Base-by-base conservation (phyloP, 495 filamentous ascomycete species). In the Xylaria cubensis region DNA sequence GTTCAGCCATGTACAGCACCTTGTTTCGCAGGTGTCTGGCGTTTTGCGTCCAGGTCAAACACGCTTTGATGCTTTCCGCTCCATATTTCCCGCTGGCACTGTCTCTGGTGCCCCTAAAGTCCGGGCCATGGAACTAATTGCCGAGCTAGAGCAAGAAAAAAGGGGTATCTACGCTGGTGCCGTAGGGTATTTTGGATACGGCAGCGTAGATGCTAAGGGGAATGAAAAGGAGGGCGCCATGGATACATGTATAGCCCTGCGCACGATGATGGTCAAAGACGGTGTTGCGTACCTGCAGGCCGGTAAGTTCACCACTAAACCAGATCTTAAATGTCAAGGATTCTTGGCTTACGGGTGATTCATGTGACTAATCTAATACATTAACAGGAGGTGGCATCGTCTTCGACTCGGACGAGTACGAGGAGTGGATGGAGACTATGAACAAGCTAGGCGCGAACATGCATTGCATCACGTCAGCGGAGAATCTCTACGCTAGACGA, bases 221-320 rank as follows among this genome's bases (percentile, higher is more conserved):
- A 78, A 78, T 7, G 82, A 83, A 44, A 78, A 73, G 36, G 90
- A 94, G 67, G 96, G 97, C 10, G 94, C 93, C 15, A 98, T 99
- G 96, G 96, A 99, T 79, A 98, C 95, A 2, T 98, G 95, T 80
- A 99, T 99, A 82, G 96, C 96, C n/a, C 84, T 99, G 70, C 88
- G 96, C 50, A 99, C 96, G 10, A 99, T 99, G 96, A 75, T 97
- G 78, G 86, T 96, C 58, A 98, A 98, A 84, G 92, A 97, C 69
- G 92, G 92, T 0, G 85, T 95, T 50, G 95, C 94, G 26, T 98
- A 97, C 82, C 86, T 99, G 50, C 97, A 98, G 79, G 96, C 96
- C 44, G 90, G 90, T 83, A 74, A 77, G 85, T 77, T 69, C 41
- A 50, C 26, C 55, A 9, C 51, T 46, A 7, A 48, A 32, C 56